Evolutionary conservation across 2,329 filamentous ascomycete genomes (phyloP).

Genomic region (Monilinia aucupariae): DNA sequence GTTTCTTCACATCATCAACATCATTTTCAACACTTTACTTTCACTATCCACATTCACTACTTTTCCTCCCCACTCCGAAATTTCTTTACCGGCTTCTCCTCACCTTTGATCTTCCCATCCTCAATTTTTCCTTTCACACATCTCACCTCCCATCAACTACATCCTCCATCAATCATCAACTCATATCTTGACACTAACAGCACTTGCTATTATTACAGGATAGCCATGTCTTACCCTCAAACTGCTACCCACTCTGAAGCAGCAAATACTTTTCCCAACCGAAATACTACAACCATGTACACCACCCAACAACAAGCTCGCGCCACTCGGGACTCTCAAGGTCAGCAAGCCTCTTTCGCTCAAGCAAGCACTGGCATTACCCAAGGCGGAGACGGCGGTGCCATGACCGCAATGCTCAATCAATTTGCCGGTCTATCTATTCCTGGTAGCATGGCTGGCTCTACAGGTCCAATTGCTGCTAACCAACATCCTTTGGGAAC

Average conservation of each 20-base stretch:
- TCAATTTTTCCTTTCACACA: not conserved
- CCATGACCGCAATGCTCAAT: constrained; percentile 32
- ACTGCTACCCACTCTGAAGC: constrained; percentile 28
- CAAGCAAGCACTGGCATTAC: constrained; percentile 20
- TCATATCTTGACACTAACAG: constrained; percentile 20
- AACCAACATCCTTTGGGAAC: constrained; percentile 33
- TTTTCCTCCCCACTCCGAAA: not conserved
- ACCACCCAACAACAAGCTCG: constrained; percentile 30
- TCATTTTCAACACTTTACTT: not conserved
- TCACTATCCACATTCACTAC: constrained; percentile 11
- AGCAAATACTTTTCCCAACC: constrained; percentile 27
- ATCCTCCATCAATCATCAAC: constrained; percentile 13
- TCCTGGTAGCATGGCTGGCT: constrained; percentile 35
- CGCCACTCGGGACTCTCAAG: constrained; percentile 30
- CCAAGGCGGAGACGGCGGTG: constrained; percentile 23
- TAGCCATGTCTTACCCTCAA: constrained; percentile 37
- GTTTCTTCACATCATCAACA: not conserved
- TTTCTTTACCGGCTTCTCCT: not conserved
- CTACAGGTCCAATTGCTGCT: constrained; percentile 28
- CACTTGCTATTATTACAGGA: constrained; percentile 22
- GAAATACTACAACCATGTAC: constrained; percentile 31
- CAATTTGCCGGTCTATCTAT: constrained; percentile 33
- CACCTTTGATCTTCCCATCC: not conserved
- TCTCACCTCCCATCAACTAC: constrained; percentile 7
- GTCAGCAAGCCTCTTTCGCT: constrained; percentile 27